These are phyloP conservation scores for Starmerella etchellsii DNA, from an alignment of 805 yeast species.

Conservation along the genomic window DNA sequence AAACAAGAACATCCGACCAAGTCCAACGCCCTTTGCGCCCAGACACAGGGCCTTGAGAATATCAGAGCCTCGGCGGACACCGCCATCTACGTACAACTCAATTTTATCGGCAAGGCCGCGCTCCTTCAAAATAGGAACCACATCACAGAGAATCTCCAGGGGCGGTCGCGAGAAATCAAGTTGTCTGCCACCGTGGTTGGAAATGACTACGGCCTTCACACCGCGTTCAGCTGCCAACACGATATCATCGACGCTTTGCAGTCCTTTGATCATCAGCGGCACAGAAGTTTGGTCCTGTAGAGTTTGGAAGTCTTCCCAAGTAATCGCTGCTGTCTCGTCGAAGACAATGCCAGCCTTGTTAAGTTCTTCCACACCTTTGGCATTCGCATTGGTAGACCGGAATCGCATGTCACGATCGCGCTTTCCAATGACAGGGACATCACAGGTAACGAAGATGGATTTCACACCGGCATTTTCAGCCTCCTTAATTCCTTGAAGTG, in stretches of 20 bases:
- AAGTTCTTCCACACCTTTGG: constrained; percentile 77
- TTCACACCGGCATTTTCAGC: constrained; percentile 59
- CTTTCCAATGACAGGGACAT: constrained; percentile 81
- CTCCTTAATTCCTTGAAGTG: constrained; percentile 44
- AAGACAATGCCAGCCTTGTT: constrained; percentile 52
- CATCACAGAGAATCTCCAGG: constrained; percentile 54
- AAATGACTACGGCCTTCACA: constrained; percentile 60
- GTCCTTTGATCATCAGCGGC: constrained; percentile 57
- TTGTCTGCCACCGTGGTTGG: constrained; percentile 88
- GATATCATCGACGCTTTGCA: constrained; percentile 69
- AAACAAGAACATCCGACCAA: constrained; percentile 63
- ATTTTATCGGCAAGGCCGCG: constrained; percentile 32
- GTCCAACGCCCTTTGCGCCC: constrained; percentile 64
- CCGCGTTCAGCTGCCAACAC: constrained; percentile 59
- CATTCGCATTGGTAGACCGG: constrained; percentile 35
- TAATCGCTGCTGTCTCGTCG: constrained; percentile 23
- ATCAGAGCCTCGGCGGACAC: constrained; percentile 64
- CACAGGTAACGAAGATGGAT: constrained; percentile 69
- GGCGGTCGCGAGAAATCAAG: constrained; percentile 70
- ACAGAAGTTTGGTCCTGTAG: constrained; percentile 19
- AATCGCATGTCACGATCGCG: constrained; percentile 64
- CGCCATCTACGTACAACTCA: constrained; percentile 64
- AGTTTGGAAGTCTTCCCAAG: constrained; percentile 30
- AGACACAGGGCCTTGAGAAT: constrained; percentile 58
- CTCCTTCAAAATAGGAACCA: constrained; percentile 34